Evolutionary conservation across 768 basidiomycete genomes (phyloP).

Genomic region (Multifurca ochricompacta): DNA sequence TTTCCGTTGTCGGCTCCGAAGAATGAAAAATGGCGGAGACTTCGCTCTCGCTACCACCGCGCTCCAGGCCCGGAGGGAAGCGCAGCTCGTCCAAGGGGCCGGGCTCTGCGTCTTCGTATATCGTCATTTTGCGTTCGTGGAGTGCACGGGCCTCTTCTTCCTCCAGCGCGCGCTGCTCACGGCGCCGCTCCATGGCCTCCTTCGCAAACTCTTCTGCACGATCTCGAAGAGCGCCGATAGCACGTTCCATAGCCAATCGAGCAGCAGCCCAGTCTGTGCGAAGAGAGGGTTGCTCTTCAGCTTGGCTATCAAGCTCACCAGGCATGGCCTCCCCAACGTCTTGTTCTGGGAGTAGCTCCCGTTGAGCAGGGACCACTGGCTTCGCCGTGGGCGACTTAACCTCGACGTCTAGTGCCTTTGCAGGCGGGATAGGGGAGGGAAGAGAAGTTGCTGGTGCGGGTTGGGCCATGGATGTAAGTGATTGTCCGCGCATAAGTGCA

Average conservation of each 20-base stretch:
- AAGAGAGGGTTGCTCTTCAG: not conserved
- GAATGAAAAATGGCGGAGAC: not conserved
- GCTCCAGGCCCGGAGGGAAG: slow-evolving; percentile 13
- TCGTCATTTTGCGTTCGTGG: slow-evolving; percentile 13
- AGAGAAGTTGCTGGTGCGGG: not conserved
- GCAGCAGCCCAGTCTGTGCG: slow-evolving; percentile 15
- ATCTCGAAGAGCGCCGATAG: slow-evolving; percentile 8
- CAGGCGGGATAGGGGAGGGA: not conserved
- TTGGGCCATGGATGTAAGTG: slow-evolving; percentile 6
- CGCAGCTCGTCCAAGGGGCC: slow-evolving; percentile 10
- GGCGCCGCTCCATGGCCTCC: slow-evolving; percentile 11
- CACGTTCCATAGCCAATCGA: slow-evolving; percentile 14
- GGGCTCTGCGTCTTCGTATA: slow-evolving; percentile 9
- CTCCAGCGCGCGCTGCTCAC: slow-evolving; percentile 4
- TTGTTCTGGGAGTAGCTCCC: slow-evolving; percentile 2
- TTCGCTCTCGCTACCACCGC: not conserved
- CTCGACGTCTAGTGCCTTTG: not conserved
- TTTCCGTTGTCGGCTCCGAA: slow-evolving; percentile 8
- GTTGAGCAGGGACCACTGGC: not conserved
- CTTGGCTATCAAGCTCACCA: slow-evolving; percentile 7
- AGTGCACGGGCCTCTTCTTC: slow-evolving; percentile 4
- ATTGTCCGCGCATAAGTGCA: slow-evolving; percentile 17
- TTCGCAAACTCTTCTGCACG: slow-evolving; percentile 12
- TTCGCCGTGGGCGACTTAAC: not conserved
- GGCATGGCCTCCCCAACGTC: slow-evolving; percentile 15